Percentiles rank a stretch among this genome's conserved stretches.
Evolutionary conservation across 1,284 basidiomycete species (phyloP).

Genomic region (Hypsizygus ulmarius): DNA sequence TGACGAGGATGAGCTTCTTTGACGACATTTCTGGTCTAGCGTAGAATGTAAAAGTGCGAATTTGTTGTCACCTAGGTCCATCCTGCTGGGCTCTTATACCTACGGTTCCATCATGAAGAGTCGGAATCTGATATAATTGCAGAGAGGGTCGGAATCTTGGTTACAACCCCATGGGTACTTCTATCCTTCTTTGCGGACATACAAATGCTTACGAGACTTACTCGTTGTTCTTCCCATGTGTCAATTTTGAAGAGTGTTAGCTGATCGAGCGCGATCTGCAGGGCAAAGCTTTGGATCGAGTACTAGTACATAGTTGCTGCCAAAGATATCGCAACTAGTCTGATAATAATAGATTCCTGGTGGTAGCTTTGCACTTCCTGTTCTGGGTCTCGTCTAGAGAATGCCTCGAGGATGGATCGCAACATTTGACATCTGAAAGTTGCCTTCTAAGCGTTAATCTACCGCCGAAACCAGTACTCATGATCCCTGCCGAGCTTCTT

Average conservation of each 20-base stretch:
- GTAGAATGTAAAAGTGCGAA: neutral
- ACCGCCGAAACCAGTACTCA: too few relatives aligned
- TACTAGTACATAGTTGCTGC: neutral
- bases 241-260: neutral
- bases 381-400: too few relatives aligned
- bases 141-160: neutral
- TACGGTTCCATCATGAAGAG: conserved; percentile 1
- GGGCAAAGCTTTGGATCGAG: neutral
- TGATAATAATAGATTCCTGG: too few relatives aligned
- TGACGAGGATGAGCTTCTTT: conserved; percentile 45
- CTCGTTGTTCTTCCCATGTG: conserved; percentile 6
- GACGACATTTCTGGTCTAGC: conserved; percentile 8
- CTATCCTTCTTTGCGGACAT: conserved; percentile 2
- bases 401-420: too few relatives aligned
- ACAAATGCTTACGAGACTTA: conserved; percentile 3
- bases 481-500: too few relatives aligned
- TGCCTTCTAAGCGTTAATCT: too few relatives aligned
- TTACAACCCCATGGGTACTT: conserved; percentile 1
- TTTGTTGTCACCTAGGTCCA: too few relatives aligned
- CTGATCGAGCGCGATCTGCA: neutral
- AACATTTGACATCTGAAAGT: too few relatives aligned
- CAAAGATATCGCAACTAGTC: too few relatives aligned
- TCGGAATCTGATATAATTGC: conserved; percentile 3
- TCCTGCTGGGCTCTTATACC: neutral
- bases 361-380: too few relatives aligned